phyloP scores from a whole-genome alignment of 139 green algal species.

The Chlorella sp. region DNA sequence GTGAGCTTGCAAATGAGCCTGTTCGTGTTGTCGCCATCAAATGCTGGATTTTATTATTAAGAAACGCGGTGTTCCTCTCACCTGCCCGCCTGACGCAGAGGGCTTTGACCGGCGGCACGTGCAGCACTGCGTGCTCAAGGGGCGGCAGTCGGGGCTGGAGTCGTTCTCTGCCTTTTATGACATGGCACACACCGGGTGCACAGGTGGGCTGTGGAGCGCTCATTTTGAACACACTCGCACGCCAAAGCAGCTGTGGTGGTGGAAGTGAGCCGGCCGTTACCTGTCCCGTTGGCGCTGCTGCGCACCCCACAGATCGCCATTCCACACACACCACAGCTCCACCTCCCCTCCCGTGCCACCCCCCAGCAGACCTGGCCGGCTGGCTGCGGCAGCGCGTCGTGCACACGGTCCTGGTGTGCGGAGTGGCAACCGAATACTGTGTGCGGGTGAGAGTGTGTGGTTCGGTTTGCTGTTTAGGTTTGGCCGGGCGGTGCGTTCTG shows the following conservation, averaged over 20 bases:
- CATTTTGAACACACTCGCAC: neutral
- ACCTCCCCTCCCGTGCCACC: neutral
- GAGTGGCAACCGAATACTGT: slow-evolving; percentile 46
- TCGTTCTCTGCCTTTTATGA: slow-evolving; percentile 38
- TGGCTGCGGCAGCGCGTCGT: slow-evolving; percentile 17
- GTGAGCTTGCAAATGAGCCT: too few species aligned
- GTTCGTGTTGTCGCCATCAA: too few species aligned
- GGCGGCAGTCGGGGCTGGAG: slow-evolving; percentile 3
- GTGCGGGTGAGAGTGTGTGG: neutral
- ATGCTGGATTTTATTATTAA: neutral
- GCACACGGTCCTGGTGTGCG: slow-evolving; percentile 29
- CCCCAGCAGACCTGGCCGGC: neutral
- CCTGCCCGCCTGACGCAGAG: neutral
- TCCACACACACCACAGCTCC: neutral
- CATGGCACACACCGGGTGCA: slow-evolving; percentile 21
- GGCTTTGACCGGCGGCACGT: slow-evolving; percentile 2
- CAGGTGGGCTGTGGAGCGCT: neutral
- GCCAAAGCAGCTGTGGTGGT: neutral
- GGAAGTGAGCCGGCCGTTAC: neutral
- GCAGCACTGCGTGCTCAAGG: slow-evolving; percentile 29
- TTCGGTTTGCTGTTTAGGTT: too few species aligned
- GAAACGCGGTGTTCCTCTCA: neutral
- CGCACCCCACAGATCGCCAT: neutral
- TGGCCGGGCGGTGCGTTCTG: too few species aligned
- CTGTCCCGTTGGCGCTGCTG: neutral